phyloP scores from a whole-genome alignment of 768 basidiomycete genomes.

The Agrocybe chaxingu region DNA sequence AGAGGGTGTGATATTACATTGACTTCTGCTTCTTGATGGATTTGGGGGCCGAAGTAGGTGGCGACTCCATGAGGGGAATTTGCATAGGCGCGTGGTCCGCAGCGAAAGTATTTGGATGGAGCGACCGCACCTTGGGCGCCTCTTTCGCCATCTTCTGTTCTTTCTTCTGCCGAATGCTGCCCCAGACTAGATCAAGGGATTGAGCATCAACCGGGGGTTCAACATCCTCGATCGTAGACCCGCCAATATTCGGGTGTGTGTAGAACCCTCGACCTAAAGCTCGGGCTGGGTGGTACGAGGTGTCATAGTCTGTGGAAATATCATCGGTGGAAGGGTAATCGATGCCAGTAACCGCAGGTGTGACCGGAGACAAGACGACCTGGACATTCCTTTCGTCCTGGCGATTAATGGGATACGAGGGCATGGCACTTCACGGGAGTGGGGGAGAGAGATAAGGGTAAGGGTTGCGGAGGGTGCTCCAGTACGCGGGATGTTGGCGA shows the following conservation, averaged over 20 bases:
- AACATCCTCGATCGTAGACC: slow-evolving; percentile 40
- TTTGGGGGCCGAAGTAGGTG: slow-evolving; percentile 33
- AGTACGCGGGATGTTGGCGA: slow-evolving; percentile 17
- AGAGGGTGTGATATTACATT: slow-evolving; percentile 38
- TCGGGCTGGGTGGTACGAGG: slow-evolving; percentile 23
- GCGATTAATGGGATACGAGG: slow-evolving; percentile 23
- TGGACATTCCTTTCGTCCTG: slow-evolving; percentile 23
- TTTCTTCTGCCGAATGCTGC: slow-evolving; percentile 60
- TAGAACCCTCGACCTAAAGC: slow-evolving; percentile 26
- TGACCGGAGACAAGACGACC: slow-evolving; percentile 33
- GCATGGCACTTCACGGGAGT: slow-evolving; percentile 17
- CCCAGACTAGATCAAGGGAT: slow-evolving; percentile 63
- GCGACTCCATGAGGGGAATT: slow-evolving; percentile 36
- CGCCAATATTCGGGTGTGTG: slow-evolving; percentile 36
- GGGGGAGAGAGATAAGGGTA: slow-evolving; percentile 4
- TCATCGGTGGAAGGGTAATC: slow-evolving; percentile 42
- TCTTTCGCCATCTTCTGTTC: slow-evolving; percentile 64
- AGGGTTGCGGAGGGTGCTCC: slow-evolving; percentile 4
- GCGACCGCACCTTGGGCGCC: slow-evolving; percentile 67
- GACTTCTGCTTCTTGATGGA: slow-evolving; percentile 60
- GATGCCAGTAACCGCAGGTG: slow-evolving; percentile 47
- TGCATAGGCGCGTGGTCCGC: slow-evolving; percentile 31
- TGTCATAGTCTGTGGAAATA: slow-evolving; percentile 31
- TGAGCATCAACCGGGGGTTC: slow-evolving; percentile 37
- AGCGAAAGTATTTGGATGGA: slow-evolving; percentile 43